These are phyloP conservation scores for Cladosporium sp. DNA, from an alignment of 2,329 filamentous ascomycete species.

Conservation along the genomic window DNA sequence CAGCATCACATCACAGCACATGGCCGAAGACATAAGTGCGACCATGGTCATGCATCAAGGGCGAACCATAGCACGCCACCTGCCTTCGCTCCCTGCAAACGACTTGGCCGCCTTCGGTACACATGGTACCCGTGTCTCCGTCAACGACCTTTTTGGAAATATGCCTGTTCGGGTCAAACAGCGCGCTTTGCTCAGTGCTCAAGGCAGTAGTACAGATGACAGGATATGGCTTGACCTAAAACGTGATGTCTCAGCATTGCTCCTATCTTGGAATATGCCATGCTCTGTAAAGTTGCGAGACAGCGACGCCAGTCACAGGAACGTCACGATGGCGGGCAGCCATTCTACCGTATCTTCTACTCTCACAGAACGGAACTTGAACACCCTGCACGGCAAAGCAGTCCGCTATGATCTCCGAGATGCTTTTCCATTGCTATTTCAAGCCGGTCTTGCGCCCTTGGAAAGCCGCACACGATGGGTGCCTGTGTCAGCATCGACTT, in stretches of 20 bases:
- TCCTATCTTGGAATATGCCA: conserved; percentile 64
- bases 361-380: conserved; percentile 28
- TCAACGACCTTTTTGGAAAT: conserved; percentile 43
- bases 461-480: conserved; percentile 61
- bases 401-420: conserved; percentile 23
- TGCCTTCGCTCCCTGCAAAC: conserved; percentile 58
- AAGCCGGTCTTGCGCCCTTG: conserved; percentile 60
- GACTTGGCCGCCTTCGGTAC: conserved; percentile 47
- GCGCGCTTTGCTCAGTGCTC: conserved; percentile 44
- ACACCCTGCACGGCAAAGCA: conserved; percentile 18
- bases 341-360: conserved; percentile 17
- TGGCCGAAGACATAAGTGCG: conserved; percentile 57
- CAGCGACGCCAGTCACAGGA: conserved; percentile 26
- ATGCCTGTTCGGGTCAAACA: conserved; percentile 56
- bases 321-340: conserved; percentile 17
- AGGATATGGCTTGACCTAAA: conserved; percentile 64
- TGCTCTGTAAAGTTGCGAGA: conserved; percentile 60
- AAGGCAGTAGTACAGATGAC: conserved; percentile 71
- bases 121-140: conserved; percentile 37
- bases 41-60: conserved; percentile 68
- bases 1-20: conserved; percentile 69
- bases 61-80: conserved; percentile 58
- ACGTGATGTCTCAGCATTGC: conserved; percentile 55
- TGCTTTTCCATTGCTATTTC: conserved; percentile 55
- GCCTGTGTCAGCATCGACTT: conserved; percentile 61